Percentiles rank a stretch among this genome's conserved stretches.
Conservation (phyloP, 2,329 filamentous ascomycete genomes). For the Talaromyces amestolkiae region DNA sequence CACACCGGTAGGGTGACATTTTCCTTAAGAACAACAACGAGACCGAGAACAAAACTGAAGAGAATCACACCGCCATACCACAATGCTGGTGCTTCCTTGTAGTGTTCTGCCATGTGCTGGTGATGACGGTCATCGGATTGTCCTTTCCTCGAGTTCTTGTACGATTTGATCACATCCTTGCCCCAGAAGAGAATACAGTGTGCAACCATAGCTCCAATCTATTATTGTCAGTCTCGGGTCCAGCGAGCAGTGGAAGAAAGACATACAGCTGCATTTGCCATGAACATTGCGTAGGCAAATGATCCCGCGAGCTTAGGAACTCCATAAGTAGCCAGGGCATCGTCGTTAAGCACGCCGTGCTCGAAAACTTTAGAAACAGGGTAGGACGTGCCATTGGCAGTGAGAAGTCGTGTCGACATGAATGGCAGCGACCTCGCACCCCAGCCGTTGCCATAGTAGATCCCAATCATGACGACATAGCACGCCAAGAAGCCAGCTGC, state of each 20-base stretch:
- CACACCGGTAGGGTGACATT: conserved; percentile 33
- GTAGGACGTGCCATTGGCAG: conserved; percentile 43
- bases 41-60: conserved; percentile 30
- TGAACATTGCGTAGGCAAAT: conserved; percentile 56
- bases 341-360: conserved; percentile 24
- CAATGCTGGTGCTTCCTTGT: conserved; percentile 49
- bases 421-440: conserved; percentile 49
- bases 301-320: conserved; percentile 49
- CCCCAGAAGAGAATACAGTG: conserved; percentile 58
- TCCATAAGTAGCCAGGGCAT: conserved; percentile 45
- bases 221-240: not conserved
- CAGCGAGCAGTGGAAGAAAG: not conserved
- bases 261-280: conserved; percentile 57
- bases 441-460: conserved; percentile 55
- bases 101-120: conserved; percentile 52
- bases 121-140: conserved; percentile 54
- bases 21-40: conserved; percentile 32
- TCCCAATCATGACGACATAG: conserved; percentile 50
- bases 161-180: conserved; percentile 50
- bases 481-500: conserved; percentile 50
- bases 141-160: conserved; percentile 46
- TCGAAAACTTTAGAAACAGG: conserved; percentile 45
- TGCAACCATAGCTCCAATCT: conserved; percentile 56
- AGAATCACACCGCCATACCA: conserved; percentile 33
- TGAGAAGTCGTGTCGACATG: conserved; percentile 53